A percentile compares a stretch with the other conserved stretches of the same genome.
Conservation (phyloP, 805 yeast species). For the Komagataella ulmi region DNA sequence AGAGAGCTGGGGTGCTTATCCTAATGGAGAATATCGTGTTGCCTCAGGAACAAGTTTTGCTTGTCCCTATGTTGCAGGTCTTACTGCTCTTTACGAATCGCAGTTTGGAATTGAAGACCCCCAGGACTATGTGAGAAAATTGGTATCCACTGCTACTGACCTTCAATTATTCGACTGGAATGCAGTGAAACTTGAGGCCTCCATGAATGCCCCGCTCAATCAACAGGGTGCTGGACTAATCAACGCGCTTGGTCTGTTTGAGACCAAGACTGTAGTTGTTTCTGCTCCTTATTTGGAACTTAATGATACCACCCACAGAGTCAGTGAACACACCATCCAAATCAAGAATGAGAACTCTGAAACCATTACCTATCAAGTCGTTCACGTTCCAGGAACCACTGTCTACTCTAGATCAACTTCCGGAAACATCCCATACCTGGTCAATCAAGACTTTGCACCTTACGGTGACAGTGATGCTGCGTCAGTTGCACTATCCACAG, state of each 20-base stretch:
- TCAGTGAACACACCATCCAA: constrained; percentile 4
- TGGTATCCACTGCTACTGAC: constrained; percentile 3
- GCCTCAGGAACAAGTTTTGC: constrained; percentile 10
- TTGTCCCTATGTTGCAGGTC: constrained; percentile 9
- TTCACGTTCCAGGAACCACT: constrained; percentile 3
- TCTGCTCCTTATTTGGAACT: constrained; percentile 4
- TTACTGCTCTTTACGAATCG: constrained; percentile 6
- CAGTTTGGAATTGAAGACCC: constrained; percentile 1
- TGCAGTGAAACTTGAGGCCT: not conserved
- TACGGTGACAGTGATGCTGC: constrained; percentile 1
- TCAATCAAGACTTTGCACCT: not conserved
- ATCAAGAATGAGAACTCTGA: constrained; percentile 5
- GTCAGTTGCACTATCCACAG: constrained; percentile 2
- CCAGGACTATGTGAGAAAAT: constrained; percentile 2
- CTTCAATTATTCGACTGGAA: constrained; percentile 1
- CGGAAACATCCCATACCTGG: not conserved
- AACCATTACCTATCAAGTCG: constrained; percentile 2
- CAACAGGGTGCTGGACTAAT: constrained; percentile 10
- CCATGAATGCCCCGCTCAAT: constrained; percentile 5
- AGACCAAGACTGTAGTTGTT: constrained; percentile 4
- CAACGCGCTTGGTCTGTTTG: constrained; percentile 6
- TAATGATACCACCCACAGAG: constrained; percentile 6
- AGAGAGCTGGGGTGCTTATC: constrained; percentile 5
- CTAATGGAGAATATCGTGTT: constrained; percentile 1
- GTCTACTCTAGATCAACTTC: not conserved